Percentiles rank a stretch among this genome's conserved stretches.
Conservation (phyloP, 139 green algal genomes). For the Chlamydomonas sp. region DNA sequence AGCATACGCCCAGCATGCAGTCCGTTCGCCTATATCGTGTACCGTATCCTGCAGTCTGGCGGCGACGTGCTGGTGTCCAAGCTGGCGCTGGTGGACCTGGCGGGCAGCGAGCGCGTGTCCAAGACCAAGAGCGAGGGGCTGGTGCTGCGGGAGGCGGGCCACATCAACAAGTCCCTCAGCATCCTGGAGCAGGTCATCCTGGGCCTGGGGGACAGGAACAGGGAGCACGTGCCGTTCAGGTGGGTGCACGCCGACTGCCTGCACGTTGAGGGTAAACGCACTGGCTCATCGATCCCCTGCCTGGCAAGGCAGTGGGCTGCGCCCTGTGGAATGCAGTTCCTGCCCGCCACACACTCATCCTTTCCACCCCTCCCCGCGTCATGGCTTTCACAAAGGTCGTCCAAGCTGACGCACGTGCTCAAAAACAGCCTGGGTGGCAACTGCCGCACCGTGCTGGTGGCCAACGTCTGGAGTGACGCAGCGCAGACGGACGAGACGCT, state of each 20-base stretch:
- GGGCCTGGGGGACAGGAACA: conserved; percentile 55
- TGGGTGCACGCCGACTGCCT: background rate
- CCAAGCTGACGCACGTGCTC: conserved; percentile 79
- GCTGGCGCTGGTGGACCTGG: conserved; percentile 79
- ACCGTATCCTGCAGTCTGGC: background rate
- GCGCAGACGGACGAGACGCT: conserved; percentile 76
- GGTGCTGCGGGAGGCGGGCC: conserved; percentile 69
- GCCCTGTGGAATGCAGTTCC: too few relatives aligned
- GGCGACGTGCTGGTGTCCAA: conserved; percentile 53
- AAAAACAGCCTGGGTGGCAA: conserved; percentile 81
- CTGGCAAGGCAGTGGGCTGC: too few relatives aligned
- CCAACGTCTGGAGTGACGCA: conserved; percentile 74
- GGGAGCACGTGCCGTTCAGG: conserved; percentile 74
- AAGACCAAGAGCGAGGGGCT: conserved; percentile 76
- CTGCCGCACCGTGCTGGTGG: conserved; percentile 74
- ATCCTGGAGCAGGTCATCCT: conserved; percentile 81
- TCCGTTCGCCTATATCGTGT: too few relatives aligned
- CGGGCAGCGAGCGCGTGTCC: conserved; percentile 74
- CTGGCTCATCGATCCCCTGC: too few relatives aligned
- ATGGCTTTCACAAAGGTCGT: conserved; percentile 38
- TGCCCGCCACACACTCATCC: too few relatives aligned
- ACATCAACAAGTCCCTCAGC: conserved; percentile 82
- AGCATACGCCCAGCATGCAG: too few relatives aligned
- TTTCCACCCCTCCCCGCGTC: too few relatives aligned
- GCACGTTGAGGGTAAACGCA: background rate